Evolutionary conservation across 2,329 filamentous ascomycete species (phyloP).

Genomic region (Myrmaecium sp.): DNA sequence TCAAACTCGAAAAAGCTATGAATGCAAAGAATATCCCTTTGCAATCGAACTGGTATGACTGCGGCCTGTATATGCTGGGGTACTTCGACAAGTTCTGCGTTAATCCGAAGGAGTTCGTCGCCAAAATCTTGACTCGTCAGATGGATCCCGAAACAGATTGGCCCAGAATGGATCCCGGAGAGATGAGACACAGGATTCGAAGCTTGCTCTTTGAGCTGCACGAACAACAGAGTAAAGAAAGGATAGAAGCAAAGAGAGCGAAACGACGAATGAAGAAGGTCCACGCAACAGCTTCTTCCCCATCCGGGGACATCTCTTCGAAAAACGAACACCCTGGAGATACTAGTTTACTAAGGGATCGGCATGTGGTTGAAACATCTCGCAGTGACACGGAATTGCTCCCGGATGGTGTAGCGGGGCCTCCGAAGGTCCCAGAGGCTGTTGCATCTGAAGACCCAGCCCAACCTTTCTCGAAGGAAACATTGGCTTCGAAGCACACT

Average conservation of each 20-base stretch:
- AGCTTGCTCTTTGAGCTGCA: conserved; percentile 48
- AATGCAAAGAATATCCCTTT: conserved; percentile 52
- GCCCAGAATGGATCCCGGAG: conserved; percentile 34
- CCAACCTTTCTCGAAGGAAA: too few relatives aligned
- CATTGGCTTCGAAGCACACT: too few relatives aligned
- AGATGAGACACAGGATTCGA: conserved; percentile 50
- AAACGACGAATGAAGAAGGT: conserved; percentile 15
- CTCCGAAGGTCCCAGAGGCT: too few relatives aligned
- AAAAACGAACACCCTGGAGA: too few relatives aligned
- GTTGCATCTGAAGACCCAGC: too few relatives aligned
- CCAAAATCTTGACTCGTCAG: conserved; percentile 46
- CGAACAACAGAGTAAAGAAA: conserved; percentile 33
- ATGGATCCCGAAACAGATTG: conserved; percentile 40
- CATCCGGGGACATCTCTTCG: too few relatives aligned
- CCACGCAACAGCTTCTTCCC: not conserved
- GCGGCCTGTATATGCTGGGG: conserved; percentile 69
- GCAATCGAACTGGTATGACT: conserved; percentile 77
- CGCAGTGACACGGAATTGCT: too few relatives aligned
- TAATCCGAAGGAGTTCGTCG: conserved; percentile 53
- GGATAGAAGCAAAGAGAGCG: conserved; percentile 23
- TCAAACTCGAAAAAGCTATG: conserved; percentile 38
- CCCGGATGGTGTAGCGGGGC: too few relatives aligned
- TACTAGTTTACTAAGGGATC: too few relatives aligned
- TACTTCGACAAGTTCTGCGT: conserved; percentile 72
- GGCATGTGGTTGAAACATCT: too few relatives aligned